A percentile compares a stretch with the other conserved stretches of the same genome.
phyloP scores from a whole-genome alignment of 2,329 filamentous ascomycete genomes.

The Cladosporium sp. region DNA sequence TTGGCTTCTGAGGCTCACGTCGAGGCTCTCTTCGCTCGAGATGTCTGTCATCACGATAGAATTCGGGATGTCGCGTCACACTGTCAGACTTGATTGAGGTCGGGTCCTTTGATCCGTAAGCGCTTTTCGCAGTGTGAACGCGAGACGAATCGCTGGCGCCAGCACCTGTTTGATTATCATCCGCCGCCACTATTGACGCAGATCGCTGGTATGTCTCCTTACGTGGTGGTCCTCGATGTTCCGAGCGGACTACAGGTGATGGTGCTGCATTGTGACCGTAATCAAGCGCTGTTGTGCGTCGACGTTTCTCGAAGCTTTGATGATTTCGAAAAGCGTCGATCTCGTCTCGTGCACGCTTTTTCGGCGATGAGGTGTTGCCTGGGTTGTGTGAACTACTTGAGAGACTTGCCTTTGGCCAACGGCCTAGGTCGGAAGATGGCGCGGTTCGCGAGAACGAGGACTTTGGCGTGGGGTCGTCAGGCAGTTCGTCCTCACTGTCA shows the following conservation, averaged over 20 bases:
- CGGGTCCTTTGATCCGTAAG: too few species aligned
- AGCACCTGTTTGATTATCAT: neutral
- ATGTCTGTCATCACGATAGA: too few species aligned
- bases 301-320: neutral
- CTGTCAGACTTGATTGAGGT: too few species aligned
- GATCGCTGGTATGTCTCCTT: neutral
- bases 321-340: neutral
- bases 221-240: neutral
- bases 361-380: neutral
- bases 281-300: neutral
- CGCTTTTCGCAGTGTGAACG: neutral
- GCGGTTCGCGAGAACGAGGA: neutral
- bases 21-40: neutral
- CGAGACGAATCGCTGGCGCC: neutral
- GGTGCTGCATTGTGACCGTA: neutral
- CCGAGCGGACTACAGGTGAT: neutral
- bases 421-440: neutral
- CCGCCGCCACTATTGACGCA: neutral
- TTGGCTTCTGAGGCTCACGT: neutral
- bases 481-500: neutral
- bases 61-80: too few species aligned
- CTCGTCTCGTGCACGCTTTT: neutral
- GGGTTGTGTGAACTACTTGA: neutral
- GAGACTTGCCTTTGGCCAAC: neutral
- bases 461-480: neutral